These are phyloP conservation scores for Xylaria cubensis DNA, from an alignment of 495 filamentous ascomycete genomes.

Conservation along the genomic window DNA sequence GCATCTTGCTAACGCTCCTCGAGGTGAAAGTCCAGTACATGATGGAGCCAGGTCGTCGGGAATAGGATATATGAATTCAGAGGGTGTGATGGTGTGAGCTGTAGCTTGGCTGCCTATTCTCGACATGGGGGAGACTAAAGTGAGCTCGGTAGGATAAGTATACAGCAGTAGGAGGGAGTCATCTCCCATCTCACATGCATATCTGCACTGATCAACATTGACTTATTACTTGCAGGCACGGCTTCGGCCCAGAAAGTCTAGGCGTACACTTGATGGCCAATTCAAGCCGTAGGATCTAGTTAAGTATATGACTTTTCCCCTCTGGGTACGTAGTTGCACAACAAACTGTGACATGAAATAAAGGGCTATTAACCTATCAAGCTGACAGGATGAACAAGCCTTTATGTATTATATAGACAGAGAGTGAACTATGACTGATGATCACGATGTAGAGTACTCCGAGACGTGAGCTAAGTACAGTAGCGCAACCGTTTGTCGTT, in stretches of 20 bases:
- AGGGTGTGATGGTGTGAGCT: slow-evolving; percentile 3
- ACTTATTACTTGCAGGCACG: slow-evolving; percentile 25
- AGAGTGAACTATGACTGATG: neutral
- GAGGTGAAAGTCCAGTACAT: slow-evolving; percentile 29
- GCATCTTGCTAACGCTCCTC: slow-evolving; percentile 2
- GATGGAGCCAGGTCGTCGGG: slow-evolving; percentile 24
- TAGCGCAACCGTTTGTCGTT: neutral
- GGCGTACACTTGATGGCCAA: neutral
- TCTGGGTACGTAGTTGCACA: neutral
- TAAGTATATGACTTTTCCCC: neutral
- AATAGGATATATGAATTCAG: slow-evolving; percentile 8
- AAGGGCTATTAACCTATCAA: neutral
- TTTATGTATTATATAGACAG: neutral
- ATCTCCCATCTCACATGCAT: slow-evolving; percentile 29
- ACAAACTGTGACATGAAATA: neutral
- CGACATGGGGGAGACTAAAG: slow-evolving; percentile 10
- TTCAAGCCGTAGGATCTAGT: neutral
- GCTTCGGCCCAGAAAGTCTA: slow-evolving; percentile 18
- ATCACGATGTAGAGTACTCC: neutral
- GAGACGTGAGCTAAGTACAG: neutral
- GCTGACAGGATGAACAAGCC: neutral
- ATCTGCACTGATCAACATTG: slow-evolving; percentile 29
- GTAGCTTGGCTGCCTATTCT: slow-evolving; percentile 17
- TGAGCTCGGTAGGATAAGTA: slow-evolving; percentile 1
- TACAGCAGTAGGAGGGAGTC: neutral